These are phyloP conservation scores for Coemansia sp. DNA, from an alignment of 192 early-diverging fungal species.

Conservation along the genomic window DNA sequence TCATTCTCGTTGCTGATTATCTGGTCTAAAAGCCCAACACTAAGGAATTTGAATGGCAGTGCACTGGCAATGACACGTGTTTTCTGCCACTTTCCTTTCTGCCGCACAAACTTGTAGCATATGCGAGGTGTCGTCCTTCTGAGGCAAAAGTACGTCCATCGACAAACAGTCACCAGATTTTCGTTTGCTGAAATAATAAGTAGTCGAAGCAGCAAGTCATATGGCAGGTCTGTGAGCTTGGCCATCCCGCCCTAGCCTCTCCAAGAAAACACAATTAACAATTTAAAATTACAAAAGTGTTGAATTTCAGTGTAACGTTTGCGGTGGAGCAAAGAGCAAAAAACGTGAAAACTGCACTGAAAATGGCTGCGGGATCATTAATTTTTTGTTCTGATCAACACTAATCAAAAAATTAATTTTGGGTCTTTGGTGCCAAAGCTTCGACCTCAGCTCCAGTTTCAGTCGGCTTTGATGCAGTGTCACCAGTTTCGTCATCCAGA, in stretches of 20 bases:
- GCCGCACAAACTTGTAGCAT: conserved; percentile 40
- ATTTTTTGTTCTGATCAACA: background rate
- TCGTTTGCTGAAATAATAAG: conserved; percentile 29
- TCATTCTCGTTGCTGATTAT: conserved; percentile 24
- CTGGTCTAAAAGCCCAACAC: conserved; percentile 31
- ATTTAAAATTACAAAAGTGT: background rate
- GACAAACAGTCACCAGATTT: conserved; percentile 19
- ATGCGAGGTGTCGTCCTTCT: conserved; percentile 18
- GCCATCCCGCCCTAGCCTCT: conserved; percentile 13
- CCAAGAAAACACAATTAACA: background rate
- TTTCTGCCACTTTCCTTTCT: conserved; percentile 31
- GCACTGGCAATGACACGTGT: conserved; percentile 20
- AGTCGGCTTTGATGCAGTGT: background rate
- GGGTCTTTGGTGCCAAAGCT: background rate
- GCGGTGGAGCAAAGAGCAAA: background rate
- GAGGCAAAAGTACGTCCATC: conserved; percentile 36
- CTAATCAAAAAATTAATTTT: too few species aligned
- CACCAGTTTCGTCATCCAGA: conserved; percentile 1
- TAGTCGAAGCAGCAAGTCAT: conserved; percentile 28
- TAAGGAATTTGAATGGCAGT: conserved; percentile 33
- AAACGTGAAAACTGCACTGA: background rate
- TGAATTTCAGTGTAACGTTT: background rate
- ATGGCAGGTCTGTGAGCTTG: conserved; percentile 39
- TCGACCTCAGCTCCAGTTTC: background rate
- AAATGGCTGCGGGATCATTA: background rate